Evolutionary conservation across 2,329 filamentous ascomycete species (phyloP).

Genomic region (Colletotrichum karsti): DNA sequence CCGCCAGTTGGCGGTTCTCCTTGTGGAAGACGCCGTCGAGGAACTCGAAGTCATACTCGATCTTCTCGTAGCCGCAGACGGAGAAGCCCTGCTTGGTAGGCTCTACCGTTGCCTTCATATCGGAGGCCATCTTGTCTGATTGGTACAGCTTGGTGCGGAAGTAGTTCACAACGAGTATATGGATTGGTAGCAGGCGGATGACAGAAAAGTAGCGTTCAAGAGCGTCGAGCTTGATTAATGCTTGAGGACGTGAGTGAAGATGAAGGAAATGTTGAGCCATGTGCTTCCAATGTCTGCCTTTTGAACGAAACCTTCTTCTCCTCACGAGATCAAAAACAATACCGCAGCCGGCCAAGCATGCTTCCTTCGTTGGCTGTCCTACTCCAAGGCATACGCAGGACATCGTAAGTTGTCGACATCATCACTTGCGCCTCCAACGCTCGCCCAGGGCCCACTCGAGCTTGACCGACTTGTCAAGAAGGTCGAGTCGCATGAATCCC

Average conservation of each 20-base stretch:
- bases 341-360: background rate
- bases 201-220: background rate
- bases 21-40: conserved; percentile 74
- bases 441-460: conserved; percentile 9
- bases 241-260: background rate
- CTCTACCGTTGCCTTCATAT: conserved; percentile 71
- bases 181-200: background rate
- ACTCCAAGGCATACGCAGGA: background rate
- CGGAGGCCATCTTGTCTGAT: conserved; percentile 63
- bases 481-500: background rate
- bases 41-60: conserved; percentile 79
- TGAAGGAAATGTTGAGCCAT: background rate
- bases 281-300: conserved; percentile 17
- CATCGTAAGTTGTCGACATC: conserved; percentile 23
- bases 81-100: conserved; percentile 73
- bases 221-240: background rate
- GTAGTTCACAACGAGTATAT: background rate
- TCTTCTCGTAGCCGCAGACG: conserved; percentile 79
- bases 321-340: background rate
- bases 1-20: conserved; percentile 67
- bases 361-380: background rate
- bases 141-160: background rate
- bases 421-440: conserved; percentile 24
- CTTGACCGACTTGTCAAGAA: conserved; percentile 8
- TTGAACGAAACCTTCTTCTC: conserved; percentile 1